Conservation (phyloP, 1,284 basidiomycete species). For the Phlebopus sp. region DNA sequence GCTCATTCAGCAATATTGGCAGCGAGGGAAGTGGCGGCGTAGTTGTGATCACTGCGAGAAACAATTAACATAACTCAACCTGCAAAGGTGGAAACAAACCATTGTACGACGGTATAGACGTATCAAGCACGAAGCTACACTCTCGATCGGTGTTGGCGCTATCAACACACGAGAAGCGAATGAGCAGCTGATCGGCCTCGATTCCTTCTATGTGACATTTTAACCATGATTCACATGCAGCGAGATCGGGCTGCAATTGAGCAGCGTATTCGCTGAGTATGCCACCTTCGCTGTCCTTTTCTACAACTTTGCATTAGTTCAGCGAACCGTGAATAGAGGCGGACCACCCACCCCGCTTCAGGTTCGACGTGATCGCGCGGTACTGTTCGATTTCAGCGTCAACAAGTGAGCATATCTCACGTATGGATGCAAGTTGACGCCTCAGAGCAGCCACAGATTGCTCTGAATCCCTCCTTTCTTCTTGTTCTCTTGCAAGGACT, state of each 20-base stretch:
- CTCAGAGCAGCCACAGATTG: slow-evolving; percentile 57
- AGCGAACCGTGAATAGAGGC: not conserved
- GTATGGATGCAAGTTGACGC: slow-evolving; percentile 57
- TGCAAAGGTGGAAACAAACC: slow-evolving; percentile 45
- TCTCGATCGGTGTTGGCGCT: slow-evolving; percentile 56
- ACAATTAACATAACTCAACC: slow-evolving; percentile 1
- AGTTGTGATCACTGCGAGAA: slow-evolving; percentile 56
- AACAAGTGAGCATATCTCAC: slow-evolving; percentile 55
- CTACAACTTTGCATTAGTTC: slow-evolving; percentile 35
- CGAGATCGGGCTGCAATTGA: slow-evolving; percentile 53
- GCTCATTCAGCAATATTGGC: slow-evolving; percentile 58
- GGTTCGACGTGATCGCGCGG: slow-evolving; percentile 51
- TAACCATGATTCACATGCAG: slow-evolving; percentile 55
- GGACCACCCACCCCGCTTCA: slow-evolving; percentile 52
- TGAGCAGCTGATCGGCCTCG: slow-evolving; percentile 64
- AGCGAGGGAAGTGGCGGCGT: slow-evolving; percentile 63
- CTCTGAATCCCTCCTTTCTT: slow-evolving; percentile 69
- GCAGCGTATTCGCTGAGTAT: slow-evolving; percentile 60
- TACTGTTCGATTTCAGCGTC: slow-evolving; percentile 72
- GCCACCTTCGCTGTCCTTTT: slow-evolving; percentile 66
- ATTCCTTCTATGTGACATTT: slow-evolving; percentile 75
- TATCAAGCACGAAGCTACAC: slow-evolving; percentile 75
- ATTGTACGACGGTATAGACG: slow-evolving; percentile 59
- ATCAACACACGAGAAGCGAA: slow-evolving; percentile 72
- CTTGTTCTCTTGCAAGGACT: slow-evolving; percentile 69